Evolutionary conservation across 306 rosid species (phyloP).

Genomic region (Glycine soja): DNA sequence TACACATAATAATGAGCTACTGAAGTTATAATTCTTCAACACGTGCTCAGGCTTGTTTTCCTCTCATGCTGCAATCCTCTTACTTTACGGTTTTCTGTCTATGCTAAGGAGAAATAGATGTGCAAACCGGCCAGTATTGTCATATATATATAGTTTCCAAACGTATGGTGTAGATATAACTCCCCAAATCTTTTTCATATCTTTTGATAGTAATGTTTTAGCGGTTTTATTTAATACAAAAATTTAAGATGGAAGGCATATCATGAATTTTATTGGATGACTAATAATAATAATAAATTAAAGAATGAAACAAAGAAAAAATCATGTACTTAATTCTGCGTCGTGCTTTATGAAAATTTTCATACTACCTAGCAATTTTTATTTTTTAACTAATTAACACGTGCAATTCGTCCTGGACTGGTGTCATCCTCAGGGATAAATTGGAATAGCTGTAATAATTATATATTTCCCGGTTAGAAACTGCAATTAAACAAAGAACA

Average conservation of each 20-base stretch:
- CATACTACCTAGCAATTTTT: too few species aligned
- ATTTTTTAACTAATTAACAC: too few species aligned
- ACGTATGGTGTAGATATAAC: not conserved
- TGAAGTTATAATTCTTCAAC: conserved; percentile 49
- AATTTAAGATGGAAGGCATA: not conserved
- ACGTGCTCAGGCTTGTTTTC: conserved; percentile 49
- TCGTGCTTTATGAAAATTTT: too few species aligned
- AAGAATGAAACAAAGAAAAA: too few species aligned
- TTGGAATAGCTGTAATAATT: too few species aligned
- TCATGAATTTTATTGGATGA: too few species aligned
- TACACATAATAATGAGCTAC: conserved; percentile 40
- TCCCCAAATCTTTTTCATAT: not conserved
- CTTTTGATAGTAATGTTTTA: not conserved
- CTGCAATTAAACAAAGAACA: not conserved
- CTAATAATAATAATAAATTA: too few species aligned
- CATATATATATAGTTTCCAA: not conserved
- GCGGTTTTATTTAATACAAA: not conserved
- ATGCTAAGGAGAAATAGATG: not conserved
- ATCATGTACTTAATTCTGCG: too few species aligned
- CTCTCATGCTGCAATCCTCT: conserved; percentile 6
- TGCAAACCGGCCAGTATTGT: not conserved
- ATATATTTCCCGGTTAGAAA: too few species aligned
- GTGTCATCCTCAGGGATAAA: too few species aligned
- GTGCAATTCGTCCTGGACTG: too few species aligned
- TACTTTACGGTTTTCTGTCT: not conserved